Base-by-base conservation (phyloP, 345 rosid genomes). In the Balakata baccata region DNA sequence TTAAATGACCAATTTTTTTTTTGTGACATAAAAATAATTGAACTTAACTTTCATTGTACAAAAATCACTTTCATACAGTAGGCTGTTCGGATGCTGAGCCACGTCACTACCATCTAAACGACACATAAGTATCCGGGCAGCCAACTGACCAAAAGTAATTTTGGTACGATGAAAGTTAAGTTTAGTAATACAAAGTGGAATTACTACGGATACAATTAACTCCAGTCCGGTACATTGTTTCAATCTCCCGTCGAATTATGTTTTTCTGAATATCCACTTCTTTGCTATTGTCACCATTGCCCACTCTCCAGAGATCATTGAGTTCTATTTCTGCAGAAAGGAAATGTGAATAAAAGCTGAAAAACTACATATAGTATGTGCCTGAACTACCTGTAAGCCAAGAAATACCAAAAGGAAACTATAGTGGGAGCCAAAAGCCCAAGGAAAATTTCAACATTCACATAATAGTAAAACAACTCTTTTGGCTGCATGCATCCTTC, bases 241-340 rank as follows among this genome's bases (percentile, higher is more conserved):
- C 98, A 74, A 79, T 87, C 83, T 93, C 99, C 5, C 99, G 88
- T 13, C 87, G 88, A 79, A 83, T 91, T 83, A 97, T 78, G 83
- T 88, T 93, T 84, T 70, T 89, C 90, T 93, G 94, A 78, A 84
- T 84, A 72, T 89, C 92, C 66, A 86, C 85, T 80, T 96, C 99
- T 82, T 96, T 96, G 89, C 99, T 91, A 77, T 85, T 87, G 84
- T 90, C 96, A 71, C 96, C 99, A 60, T 75, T 78, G 72, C 96
- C 88, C 41, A 93, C 92, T 74, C 89, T 81, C 98, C 99, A 96
- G 8, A 66, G 70, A 11, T 79, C 72, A 38, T 81, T 72, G 74
- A 88, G 85, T 84, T 68, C 77, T 66, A 96, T 80, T 79, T 84
- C 99, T 96, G 90, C 89, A 90, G n/a, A 81, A 80, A 84, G 57